Evolutionary conservation across 441 rosid species (phyloP).

Genomic region (Viola pubescens): DNA sequence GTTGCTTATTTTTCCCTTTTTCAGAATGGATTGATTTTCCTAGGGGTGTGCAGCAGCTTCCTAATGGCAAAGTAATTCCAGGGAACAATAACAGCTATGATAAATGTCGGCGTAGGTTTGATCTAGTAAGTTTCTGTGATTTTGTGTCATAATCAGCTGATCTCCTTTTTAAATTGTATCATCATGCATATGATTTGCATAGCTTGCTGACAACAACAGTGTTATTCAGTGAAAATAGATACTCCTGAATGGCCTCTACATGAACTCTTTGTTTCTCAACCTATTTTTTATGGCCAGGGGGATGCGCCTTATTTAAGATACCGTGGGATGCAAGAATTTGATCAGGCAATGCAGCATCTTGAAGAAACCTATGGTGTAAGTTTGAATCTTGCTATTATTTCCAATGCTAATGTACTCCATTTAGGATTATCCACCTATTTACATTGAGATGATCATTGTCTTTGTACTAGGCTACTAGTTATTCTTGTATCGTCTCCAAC

Average conservation of each 20-base stretch:
- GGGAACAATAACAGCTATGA: constrained; percentile 86
- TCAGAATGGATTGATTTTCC: constrained; percentile 99
- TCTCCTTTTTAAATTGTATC: no score
- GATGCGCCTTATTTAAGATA: constrained; percentile 79
- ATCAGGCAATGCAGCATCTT: constrained; percentile 86
- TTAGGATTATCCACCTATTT: not conserved
- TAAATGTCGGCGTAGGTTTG: constrained; percentile 92
- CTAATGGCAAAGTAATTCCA: constrained; percentile 48
- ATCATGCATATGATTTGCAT: no score
- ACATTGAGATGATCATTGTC: not conserved
- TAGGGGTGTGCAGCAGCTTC: constrained; percentile 73
- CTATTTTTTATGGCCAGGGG: constrained; percentile 37
- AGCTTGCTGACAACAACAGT: no score
- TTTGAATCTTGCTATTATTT: constrained; percentile 12
- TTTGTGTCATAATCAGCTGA: not conserved
- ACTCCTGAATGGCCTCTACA: no score
- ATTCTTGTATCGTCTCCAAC: not conserved
- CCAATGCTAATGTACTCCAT: not conserved
- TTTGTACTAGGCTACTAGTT: no score
- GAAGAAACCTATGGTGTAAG: constrained; percentile 78
- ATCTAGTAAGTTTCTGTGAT: constrained; percentile 51
- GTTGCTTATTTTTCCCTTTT: constrained; percentile 9
- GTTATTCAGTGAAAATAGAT: no score
- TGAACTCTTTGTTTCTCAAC: not conserved
- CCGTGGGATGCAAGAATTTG: constrained; percentile 89